Conservation (phyloP, 441 rosid species). For the Syzygium syzygioides region DNA sequence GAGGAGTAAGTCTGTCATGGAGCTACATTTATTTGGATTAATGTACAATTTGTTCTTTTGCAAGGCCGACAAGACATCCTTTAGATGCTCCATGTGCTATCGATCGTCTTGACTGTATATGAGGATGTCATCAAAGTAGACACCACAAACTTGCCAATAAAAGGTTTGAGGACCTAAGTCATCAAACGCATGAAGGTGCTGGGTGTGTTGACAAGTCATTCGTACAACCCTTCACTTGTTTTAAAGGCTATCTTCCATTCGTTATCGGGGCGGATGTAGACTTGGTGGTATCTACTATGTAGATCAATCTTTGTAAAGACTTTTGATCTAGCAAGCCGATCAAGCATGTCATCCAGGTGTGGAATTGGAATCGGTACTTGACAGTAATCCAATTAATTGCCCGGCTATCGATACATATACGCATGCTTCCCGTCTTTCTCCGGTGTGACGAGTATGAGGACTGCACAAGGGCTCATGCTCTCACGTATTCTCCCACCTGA, state of each 20-base stretch:
- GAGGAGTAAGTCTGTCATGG: neutral
- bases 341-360: neutral
- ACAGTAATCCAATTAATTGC: neutral
- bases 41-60: neutral
- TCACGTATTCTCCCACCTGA: neutral
- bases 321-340: neutral
- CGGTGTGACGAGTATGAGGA: fast-evolving
- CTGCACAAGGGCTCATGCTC: neutral
- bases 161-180: neutral
- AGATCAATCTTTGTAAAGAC: neutral
- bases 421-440: neutral
- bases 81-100: neutral
- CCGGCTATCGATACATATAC: neutral
- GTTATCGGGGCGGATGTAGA: neutral
- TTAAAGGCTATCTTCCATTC: neutral
- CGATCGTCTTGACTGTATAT: neutral
- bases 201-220: no score
- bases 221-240: neutral
- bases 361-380: neutral
- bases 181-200: neutral
- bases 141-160: neutral
- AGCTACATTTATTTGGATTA: neutral
- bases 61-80: neutral
- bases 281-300: neutral
- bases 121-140: neutral